phyloP scores from a whole-genome alignment of 352 stramenopile species.

The Plasmopara muralis region DNA sequence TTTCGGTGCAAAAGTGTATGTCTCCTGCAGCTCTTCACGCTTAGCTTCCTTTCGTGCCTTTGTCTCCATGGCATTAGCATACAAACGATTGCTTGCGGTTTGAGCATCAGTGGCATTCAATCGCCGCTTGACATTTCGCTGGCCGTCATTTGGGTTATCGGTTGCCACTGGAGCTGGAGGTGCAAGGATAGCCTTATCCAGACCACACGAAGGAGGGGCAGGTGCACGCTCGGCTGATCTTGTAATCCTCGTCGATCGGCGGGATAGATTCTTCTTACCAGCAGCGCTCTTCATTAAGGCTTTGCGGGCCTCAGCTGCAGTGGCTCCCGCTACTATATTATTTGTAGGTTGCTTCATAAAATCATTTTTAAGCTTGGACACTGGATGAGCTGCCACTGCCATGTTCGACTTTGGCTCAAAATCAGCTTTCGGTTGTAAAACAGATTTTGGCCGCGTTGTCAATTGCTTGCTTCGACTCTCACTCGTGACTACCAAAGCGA shows the following conservation, averaged over 20 bases:
- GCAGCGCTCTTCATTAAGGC: slow-evolving; percentile 14
- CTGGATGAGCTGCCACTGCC: slow-evolving; percentile 4
- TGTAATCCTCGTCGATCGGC: slow-evolving; percentile 9
- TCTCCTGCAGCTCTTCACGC: slow-evolving; percentile 44
- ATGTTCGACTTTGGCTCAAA: slow-evolving; percentile 6
- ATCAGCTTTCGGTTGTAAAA: slow-evolving; percentile 4
- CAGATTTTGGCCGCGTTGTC: slow-evolving; percentile 9
- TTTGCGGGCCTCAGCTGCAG: slow-evolving; percentile 20
- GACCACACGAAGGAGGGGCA: background rate
- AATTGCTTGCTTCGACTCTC: slow-evolving; percentile 12
- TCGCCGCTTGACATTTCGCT: slow-evolving; percentile 42
- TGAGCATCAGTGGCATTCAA: slow-evolving; percentile 45
- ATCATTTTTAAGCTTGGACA: slow-evolving; percentile 15
- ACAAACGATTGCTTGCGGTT: slow-evolving; percentile 51
- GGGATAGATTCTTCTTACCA: slow-evolving; percentile 11
- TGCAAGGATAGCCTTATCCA: slow-evolving; percentile 2
- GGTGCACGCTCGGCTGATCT: slow-evolving; percentile 1
- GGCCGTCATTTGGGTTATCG: slow-evolving; percentile 6
- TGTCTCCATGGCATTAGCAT: slow-evolving; percentile 50
- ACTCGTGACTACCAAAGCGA: background rate
- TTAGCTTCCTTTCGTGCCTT: slow-evolving; percentile 50
- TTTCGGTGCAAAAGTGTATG: slow-evolving; percentile 51
- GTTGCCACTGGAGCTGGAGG: slow-evolving; percentile 1
- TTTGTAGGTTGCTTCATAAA: slow-evolving; percentile 29
- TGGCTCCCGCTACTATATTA: slow-evolving; percentile 18